phyloP scores from a whole-genome alignment of 177 flowering plant genomes.

The Vitis hybrid region DNA sequence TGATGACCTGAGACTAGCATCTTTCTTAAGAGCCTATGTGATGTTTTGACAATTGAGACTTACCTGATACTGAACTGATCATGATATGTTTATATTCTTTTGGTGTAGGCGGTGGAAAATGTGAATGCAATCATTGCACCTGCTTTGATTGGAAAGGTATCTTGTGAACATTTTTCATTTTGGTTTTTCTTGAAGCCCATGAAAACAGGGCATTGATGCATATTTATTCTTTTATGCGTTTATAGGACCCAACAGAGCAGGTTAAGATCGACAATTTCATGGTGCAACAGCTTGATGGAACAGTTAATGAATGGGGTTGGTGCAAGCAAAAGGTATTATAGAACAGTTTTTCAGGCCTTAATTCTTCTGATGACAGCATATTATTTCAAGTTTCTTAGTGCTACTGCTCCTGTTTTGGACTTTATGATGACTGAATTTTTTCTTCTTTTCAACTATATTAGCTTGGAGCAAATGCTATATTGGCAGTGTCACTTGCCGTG shows the following conservation, averaged over 20 bases:
- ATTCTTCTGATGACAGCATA: neutral
- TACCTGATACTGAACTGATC: neutral
- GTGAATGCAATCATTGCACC: constrained; percentile 64
- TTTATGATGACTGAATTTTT: too few species aligned
- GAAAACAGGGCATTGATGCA: too few species aligned
- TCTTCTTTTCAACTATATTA: constrained; percentile 22
- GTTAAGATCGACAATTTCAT: constrained; percentile 63
- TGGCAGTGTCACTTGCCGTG: constrained; percentile 95
- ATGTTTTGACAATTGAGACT: too few species aligned
- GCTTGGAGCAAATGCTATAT: constrained; percentile 97
- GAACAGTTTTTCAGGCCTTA: neutral
- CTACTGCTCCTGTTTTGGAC: too few species aligned
- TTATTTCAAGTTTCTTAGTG: neutral
- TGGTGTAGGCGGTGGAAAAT: constrained; percentile 60
- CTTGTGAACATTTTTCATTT: neutral
- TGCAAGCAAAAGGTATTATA: constrained; percentile 75
- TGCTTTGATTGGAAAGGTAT: constrained; percentile 60
- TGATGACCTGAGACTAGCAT: too few species aligned
- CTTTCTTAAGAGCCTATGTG: too few species aligned
- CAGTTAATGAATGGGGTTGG: constrained; percentile 90
- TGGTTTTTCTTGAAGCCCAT: neutral
- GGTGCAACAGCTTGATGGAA: constrained; percentile 84
- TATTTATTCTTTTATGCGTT: too few species aligned
- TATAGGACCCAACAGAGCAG: constrained; percentile 73
- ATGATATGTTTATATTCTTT: neutral